Conservation (phyloP, 352 stramenopile species). For the Elongisporangium senticosum region DNA sequence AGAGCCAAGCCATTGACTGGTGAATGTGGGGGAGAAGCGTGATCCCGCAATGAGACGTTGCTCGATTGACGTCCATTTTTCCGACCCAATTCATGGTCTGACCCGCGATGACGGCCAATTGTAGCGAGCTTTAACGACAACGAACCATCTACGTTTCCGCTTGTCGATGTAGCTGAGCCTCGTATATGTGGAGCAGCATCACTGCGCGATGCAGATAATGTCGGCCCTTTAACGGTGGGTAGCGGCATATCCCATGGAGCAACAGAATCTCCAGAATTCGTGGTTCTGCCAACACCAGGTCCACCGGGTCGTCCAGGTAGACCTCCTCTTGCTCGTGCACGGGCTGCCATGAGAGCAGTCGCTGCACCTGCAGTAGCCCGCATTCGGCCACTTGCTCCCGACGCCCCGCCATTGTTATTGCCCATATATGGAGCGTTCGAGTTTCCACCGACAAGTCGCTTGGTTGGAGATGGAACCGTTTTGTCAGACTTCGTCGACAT, state of each 20-base stretch:
- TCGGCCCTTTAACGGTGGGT: slow-evolving; percentile 25
- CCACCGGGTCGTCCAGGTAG: slow-evolving; percentile 44
- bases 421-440: slow-evolving; percentile 16
- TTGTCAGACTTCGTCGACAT: slow-evolving; percentile 19
- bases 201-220: slow-evolving; percentile 3
- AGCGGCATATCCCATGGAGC: slow-evolving; percentile 75
- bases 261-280: slow-evolving; percentile 30
- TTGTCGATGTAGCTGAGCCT: not conserved
- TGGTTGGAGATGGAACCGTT: slow-evolving; percentile 46
- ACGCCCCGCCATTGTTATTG: slow-evolving; percentile 11
- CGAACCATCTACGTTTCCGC: not conserved
- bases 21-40: slow-evolving; percentile 4
- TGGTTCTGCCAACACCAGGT: slow-evolving; percentile 24
- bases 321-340: slow-evolving; percentile 55
- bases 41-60: slow-evolving; percentile 7
- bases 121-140: not conserved
- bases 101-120: not conserved
- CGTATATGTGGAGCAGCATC: not conserved
- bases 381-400: slow-evolving; percentile 22
- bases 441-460: slow-evolving; percentile 22
- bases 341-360: slow-evolving; percentile 66
- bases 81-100: not conserved
- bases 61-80: slow-evolving; percentile 1
- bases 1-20: slow-evolving; percentile 9
- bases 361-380: slow-evolving; percentile 43